phyloP scores from a whole-genome alignment of 257 asterid species.

The Vinca minor region DNA sequence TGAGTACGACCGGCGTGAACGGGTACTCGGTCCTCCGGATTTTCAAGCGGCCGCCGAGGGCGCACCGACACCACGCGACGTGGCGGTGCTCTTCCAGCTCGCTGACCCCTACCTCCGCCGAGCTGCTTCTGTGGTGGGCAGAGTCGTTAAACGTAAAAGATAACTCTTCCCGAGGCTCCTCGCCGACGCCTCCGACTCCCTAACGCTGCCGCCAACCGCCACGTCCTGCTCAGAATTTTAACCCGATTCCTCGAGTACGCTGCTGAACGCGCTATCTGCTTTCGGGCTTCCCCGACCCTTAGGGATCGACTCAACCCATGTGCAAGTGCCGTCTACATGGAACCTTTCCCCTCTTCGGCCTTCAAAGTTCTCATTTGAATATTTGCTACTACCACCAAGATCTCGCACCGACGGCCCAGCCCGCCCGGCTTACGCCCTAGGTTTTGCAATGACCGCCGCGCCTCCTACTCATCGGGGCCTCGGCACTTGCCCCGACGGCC shows the following conservation, averaged over 20 bases:
- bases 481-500: too few relatives aligned
- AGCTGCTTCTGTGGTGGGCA: slow-evolving; percentile 48
- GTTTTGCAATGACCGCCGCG: background rate
- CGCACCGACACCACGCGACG: too few relatives aligned
- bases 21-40: slow-evolving; percentile 51
- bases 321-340: background rate
- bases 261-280: too few relatives aligned
- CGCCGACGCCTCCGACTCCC: too few relatives aligned
- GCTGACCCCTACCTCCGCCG: slow-evolving; percentile 61
- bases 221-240: too few relatives aligned
- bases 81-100: slow-evolving; percentile 63
- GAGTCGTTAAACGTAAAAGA: slow-evolving; percentile 47
- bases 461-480: too few relatives aligned
- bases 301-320: too few relatives aligned
- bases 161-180: slow-evolving; percentile 45
- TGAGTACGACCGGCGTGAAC: slow-evolving; percentile 43
- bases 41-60: slow-evolving; percentile 74
- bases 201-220: too few relatives aligned
- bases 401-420: slow-evolving; percentile 21
- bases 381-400: slow-evolving; percentile 12
- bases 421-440: slow-evolving; percentile 16
- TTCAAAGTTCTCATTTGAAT: too few relatives aligned
- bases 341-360: too few relatives aligned
- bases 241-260: too few relatives aligned
- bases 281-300: slow-evolving; percentile 8